Evolutionary conservation across 176 grass and related monocot species (phyloP), one percentile per base, ranked within the genome.

Genomic region (Ensete glaucum): DNA sequence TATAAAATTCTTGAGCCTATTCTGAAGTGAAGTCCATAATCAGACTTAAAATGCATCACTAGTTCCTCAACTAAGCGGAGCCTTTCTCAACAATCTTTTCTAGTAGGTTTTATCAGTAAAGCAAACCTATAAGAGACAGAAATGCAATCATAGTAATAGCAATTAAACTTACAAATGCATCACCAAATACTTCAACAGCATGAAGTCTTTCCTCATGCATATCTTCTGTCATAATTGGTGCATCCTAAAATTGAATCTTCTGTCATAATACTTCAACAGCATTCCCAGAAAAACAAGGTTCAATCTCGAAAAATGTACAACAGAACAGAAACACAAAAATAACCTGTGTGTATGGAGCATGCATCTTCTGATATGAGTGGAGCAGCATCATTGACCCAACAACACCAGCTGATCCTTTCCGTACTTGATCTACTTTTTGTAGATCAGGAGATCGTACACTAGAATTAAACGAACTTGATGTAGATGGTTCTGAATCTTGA

Each of bases 191-290:
- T 79, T 93, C 90, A 52, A 79, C 95, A 76, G 95, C 95, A 57
- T 87, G 88, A 67, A 98, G 69, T 73, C 95, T 91, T 89, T 98
- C 95, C 90, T 98, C 95, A 79, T 98, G 95, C 95, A 98, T 98
- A 84, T 98, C 95, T 91, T 98, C 95, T 29, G 95, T 93, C 95
- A 98, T 91, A 85, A 98, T 79, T 67, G 86, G 90, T 77, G 90
- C 86, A 87, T 90, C 85, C 95, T 98, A 87, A 79, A 82, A 85
- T 74, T 79, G 73, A 93, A 23, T 23, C 22, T 23, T 23, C 22
- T 23, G 22, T 23, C 22, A 23, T 23, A 23, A 23, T 23, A 23
- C 22, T 23, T 23, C 22, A 23, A 23, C 22, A 23, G n/a, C 22
- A 55, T 25, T 75, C 67, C 52, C 26, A 43, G 4, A 6, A 53